Conservation (phyloP, 2,329 filamentous ascomycete species). For the Neofusicoccum sp. region DNA sequence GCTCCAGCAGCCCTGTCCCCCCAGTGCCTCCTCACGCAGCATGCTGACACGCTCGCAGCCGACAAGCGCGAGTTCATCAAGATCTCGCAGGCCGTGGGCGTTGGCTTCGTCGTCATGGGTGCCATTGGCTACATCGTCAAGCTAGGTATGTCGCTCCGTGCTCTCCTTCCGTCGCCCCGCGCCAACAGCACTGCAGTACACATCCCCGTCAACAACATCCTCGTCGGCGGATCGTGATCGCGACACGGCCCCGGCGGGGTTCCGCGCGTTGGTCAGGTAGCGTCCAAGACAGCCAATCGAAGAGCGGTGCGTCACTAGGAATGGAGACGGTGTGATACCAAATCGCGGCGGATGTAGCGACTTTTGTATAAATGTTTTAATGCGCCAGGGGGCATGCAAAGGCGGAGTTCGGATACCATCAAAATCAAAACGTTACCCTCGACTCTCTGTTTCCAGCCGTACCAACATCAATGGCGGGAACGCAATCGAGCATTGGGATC, state of each 20-base stretch:
- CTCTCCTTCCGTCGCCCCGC: neutral
- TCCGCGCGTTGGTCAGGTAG: neutral
- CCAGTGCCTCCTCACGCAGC: neutral
- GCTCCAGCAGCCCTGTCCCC: neutral
- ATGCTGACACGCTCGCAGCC: slow-evolving; percentile 18
- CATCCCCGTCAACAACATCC: slow-evolving; percentile 55
- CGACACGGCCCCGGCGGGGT: neutral
- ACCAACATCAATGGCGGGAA: too few species aligned
- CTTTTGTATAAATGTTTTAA: slow-evolving; percentile 15
- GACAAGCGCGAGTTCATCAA: slow-evolving; percentile 38
- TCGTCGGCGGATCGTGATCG: slow-evolving; percentile 43
- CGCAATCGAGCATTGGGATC: too few species aligned
- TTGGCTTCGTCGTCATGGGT: slow-evolving; percentile 55
- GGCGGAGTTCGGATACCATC: slow-evolving; percentile 15
- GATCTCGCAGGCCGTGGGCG: slow-evolving; percentile 41
- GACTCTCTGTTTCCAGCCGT: neutral
- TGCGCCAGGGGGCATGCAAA: slow-evolving; percentile 10
- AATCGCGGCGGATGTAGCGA: slow-evolving; percentile 1
- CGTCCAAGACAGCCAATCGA: neutral
- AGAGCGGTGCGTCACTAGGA: neutral
- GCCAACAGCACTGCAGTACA: slow-evolving; percentile 37
- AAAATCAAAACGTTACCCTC: slow-evolving; percentile 8
- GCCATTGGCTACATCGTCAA: slow-evolving; percentile 54
- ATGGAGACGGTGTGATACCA: slow-evolving; percentile 9
- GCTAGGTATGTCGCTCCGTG: slow-evolving; percentile 37